These are phyloP conservation scores for Penicillium sclerotigenum DNA, from an alignment of 2,329 filamentous ascomycete species.

Conservation along the genomic window DNA sequence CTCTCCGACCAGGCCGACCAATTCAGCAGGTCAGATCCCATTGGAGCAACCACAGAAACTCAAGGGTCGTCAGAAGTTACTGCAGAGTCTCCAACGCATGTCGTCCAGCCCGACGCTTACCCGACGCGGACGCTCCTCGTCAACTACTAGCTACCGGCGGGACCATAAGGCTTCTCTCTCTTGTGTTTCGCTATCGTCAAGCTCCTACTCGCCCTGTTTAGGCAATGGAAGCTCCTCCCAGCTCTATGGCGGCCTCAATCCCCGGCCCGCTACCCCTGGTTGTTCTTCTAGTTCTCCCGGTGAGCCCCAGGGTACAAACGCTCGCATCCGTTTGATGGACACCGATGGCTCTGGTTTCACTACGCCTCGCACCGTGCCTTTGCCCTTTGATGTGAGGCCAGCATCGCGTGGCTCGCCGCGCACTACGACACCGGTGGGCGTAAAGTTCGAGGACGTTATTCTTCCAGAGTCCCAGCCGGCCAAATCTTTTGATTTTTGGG, in stretches of 20 bases:
- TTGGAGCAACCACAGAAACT: constrained; percentile 53
- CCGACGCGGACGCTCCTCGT: constrained; percentile 61
- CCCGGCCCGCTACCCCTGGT: constrained; percentile 53
- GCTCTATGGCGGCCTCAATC: constrained; percentile 55
- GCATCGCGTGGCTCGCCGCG: constrained; percentile 41
- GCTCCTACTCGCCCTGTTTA: constrained; percentile 53
- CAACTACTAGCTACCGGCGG: constrained; percentile 62
- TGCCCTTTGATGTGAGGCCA: constrained; percentile 63
- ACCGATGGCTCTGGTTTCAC: constrained; percentile 42
- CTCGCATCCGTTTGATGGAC: constrained; percentile 56
- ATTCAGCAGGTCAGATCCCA: constrained; percentile 36
- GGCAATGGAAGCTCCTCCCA: constrained; percentile 56
- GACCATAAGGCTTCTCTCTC: constrained; percentile 62
- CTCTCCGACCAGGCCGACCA: constrained; percentile 36
- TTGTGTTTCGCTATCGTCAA: constrained; percentile 59
- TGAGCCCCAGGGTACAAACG: constrained; percentile 52
- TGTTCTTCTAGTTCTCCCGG: constrained; percentile 45
- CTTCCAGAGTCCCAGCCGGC: constrained; percentile 28
- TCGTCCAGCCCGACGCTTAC: constrained; percentile 73
- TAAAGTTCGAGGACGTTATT: constrained; percentile 17
- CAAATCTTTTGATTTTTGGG: constrained; percentile 69
- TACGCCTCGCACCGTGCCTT: constrained; percentile 52
- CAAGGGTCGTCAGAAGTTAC: constrained; percentile 66
- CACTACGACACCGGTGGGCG: constrained; percentile 10
- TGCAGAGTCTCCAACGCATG: constrained; percentile 75